Base-by-base conservation (phyloP, 352 stramenopile species). In the Phytophthora kernoviae region DNA sequence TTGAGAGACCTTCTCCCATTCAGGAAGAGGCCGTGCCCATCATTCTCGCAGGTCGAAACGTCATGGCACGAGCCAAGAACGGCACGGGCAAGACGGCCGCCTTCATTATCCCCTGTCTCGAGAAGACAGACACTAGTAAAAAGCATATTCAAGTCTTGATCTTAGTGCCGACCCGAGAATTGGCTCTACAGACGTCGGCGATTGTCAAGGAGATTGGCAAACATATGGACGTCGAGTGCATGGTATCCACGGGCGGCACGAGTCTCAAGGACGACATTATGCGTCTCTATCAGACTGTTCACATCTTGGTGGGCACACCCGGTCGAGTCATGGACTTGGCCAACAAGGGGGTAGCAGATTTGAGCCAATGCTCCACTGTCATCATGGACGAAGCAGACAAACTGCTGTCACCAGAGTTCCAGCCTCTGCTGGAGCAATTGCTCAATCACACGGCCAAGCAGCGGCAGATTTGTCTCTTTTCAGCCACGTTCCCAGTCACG, bases 311-410 rank as follows among this genome's bases (percentile, higher is more conserved):
- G 37, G 98, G 93, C 24, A 99, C 98, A 3, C 97, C 98, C 0
- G 98, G 98, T 15, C 94, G 98, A 55, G 98, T 99, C 61, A 95
- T 99, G 69, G 98, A 99, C 73, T 76, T 99, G 21, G 95, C 96
- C 30, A 98, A 98, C 54, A 99, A 99, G 79, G 97, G 98, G 37
- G 93, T 99, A 14, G 97, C 97, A 11, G 96, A 99, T 62, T 73
- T 99, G 34, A 97, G 87, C 56, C 87, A 99, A 55, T 99, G 96
- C 76, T 90, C 88, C 49, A 99, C 96, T 1, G 95, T 99, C 42
- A 98, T 99, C 60, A 98, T 99, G 95, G 98, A 99, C 70, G 97
- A 99, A 87, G 98, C 98, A 11, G 98, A 99, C 79, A 99, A 99
- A 78, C 80, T 99, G 36, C 84, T 99, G 7, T 99, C 96, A 1